phyloP scores from a whole-genome alignment of 441 rosid genomes.

The Bruguiera hainesii region DNA sequence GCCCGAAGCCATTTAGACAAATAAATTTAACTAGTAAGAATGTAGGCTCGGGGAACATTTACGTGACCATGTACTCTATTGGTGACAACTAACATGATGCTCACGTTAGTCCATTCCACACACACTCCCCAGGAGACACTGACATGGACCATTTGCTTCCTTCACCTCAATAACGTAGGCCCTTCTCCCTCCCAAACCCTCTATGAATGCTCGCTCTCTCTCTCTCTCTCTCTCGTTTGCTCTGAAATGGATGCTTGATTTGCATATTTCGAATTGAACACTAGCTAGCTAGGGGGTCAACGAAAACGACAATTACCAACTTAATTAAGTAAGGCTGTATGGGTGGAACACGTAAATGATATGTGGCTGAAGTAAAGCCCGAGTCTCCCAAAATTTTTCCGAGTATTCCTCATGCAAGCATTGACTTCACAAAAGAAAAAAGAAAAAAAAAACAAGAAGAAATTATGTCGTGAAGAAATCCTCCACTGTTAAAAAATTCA shows the following conservation, averaged over 20 bases:
- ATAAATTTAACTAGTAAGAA: not conserved
- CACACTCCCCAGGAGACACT: conserved; percentile 41
- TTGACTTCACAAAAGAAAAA: not conserved
- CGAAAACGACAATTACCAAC: conserved; percentile 24
- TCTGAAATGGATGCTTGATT: not conserved
- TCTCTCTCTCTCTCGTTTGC: conserved; percentile 1
- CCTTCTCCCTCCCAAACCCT: conserved; percentile 4
- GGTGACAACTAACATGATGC: conserved; percentile 49
- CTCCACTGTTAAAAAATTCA: not conserved
- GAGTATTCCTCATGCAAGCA: not conserved
- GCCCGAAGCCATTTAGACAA: conserved; percentile 9
- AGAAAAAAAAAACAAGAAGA: not conserved
- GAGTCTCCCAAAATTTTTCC: not conserved
- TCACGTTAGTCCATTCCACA: conserved; percentile 45
- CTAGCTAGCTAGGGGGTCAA: conserved; percentile 23
- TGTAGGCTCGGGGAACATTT: conserved; percentile 27
- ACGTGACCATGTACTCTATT: conserved; percentile 8
- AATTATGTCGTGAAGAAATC: not conserved
- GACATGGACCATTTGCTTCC: conserved; percentile 33
- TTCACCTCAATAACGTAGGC: conserved; percentile 30
- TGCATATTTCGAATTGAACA: not conserved
- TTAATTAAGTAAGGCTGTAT: not conserved
- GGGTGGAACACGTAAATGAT: not conserved
- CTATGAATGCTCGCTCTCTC: conserved; percentile 20
- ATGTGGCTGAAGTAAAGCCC: not conserved